Evolutionary conservation across 163 green algal species (phyloP), one percentile per base, ranked within the genome.

Genomic region (Scenedesmus sp.): DNA sequence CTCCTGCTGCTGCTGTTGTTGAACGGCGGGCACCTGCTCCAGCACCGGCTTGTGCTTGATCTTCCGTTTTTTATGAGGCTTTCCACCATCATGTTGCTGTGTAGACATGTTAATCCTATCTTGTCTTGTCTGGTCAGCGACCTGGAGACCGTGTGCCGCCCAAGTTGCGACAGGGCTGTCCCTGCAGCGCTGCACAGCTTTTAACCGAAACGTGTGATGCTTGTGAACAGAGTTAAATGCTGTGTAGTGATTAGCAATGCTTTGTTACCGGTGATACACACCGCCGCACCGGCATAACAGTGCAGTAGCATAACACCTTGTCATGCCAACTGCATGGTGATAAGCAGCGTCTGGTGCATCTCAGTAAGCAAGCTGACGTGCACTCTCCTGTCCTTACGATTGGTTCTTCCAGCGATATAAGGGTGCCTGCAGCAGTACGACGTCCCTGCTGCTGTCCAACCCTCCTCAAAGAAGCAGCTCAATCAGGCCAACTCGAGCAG

Each of bases 41-140:
- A 93, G 2, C 59, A 93, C 34, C 13, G 84, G 84, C 73, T 88
- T 93, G 5, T 57, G 84, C 84, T 93, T 90, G 26, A 62, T 4
- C 90, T 93, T 93, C 26, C 34, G 59, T 46, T 90, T 90, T 26
- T 86, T 87, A 10, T 54, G 18, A 2, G 10, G 59, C 56, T 92
- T 88, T 0, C 13, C 82, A 9, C 26, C 84, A 12, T 26, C 56
- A 87, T n/a, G 86, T 59, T 34, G 70, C 56, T 91, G 56, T 10
- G 86, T 56, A 16, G 86, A 85, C 86, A 84, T 84, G 9, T 89
- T 18, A 52, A 0, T 52, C 3, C 34, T 46, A 46, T 46, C 34
- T 46, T 0, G 66, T 52, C 1, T 15, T 13, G 4, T 52, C 70
- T 79, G 70, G 23, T 13, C 15, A 52, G 4, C 4, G 18, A 23